These are phyloP conservation scores for Lenwebbia sp. DNA, from an alignment of 345 rosid genomes.

Conservation along the genomic window DNA sequence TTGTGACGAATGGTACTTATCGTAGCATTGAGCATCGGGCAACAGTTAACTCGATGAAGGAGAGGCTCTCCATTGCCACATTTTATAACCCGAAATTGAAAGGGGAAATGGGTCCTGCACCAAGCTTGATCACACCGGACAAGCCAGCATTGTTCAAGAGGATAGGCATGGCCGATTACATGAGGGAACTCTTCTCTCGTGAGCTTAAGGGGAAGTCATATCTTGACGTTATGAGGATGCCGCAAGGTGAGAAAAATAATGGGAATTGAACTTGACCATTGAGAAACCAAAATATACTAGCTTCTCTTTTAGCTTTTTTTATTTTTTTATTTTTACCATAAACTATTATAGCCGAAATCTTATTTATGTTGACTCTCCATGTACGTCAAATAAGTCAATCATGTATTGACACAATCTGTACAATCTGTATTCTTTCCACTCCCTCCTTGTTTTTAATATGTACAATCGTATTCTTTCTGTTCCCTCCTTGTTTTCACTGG, in stretches of 20 bases:
- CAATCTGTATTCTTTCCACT: too few species aligned
- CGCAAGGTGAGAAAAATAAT: neutral
- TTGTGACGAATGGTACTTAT: neutral
- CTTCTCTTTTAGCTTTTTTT: too few species aligned
- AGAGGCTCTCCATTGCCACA: neutral
- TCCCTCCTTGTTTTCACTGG: too few species aligned
- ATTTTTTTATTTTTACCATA: too few species aligned
- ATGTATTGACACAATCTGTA: too few species aligned
- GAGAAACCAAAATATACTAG: neutral
- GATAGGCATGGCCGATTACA: neutral
- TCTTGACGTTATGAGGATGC: neutral
- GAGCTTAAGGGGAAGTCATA: neutral
- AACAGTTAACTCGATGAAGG: neutral
- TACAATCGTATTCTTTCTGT: too few species aligned
- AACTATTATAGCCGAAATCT: too few species aligned
- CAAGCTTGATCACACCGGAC: neutral
- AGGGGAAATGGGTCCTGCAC: neutral
- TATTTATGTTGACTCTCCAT: too few species aligned
- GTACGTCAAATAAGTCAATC: too few species aligned
- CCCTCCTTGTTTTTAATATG: too few species aligned
- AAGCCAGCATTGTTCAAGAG: neutral
- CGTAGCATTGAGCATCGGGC: neutral
- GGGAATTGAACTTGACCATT: neutral
- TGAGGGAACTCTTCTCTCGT: neutral
- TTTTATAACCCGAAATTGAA: neutral